Evolutionary conservation across 2,329 filamentous ascomycete species (phyloP), one percentile per base, ranked within the genome.

Genomic region (Epichloe sp.): DNA sequence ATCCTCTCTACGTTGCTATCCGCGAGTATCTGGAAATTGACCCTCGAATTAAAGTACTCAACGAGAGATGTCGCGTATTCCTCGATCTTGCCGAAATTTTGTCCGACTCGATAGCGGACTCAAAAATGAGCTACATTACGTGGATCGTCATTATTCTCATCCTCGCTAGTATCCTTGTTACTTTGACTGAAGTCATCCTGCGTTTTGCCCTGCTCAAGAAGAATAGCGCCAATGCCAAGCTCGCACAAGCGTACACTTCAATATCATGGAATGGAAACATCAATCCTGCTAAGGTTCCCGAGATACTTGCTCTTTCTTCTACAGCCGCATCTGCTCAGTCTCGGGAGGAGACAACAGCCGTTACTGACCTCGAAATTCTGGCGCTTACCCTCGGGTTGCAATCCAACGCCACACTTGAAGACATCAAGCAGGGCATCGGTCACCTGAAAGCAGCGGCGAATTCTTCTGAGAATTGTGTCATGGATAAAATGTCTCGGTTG

Each of bases 61-160:
- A 98, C 68, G 93, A 97, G 70, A 85, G 93, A 49, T 98, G 93
- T 66, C 83, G 87, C 42, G 93, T 98, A 48, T 98, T 98, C 70
- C 79, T 98, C 17, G 93, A 98, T 66, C 80, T 98, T 10, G 90
- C 93, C 44, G 90, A 96, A 69, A 96, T 98, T 23, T 74, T 98
- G 1, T 89, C 86, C 14, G 91, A 98, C 68, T 88, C 82, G 2
- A 90, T 96, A 50, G 88, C 88, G 21, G 89, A 97, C 65, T 85
- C 87, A 58, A 96, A 95, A 67, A 97, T 96, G 86, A 95, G 88
- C 58, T 77, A 78, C 57, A 95, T 96, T 64, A 98, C 93, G 1
- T 97, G 91, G 91, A 97, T 98, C 66, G 85, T 97, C 67, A 98
- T 98, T 61, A 77, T 95, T 44, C 78, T 98, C 44, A 98, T 98